Evolutionary conservation across 306 rosid genomes (phyloP).

Genomic region (Casuarina equisetifolia): DNA sequence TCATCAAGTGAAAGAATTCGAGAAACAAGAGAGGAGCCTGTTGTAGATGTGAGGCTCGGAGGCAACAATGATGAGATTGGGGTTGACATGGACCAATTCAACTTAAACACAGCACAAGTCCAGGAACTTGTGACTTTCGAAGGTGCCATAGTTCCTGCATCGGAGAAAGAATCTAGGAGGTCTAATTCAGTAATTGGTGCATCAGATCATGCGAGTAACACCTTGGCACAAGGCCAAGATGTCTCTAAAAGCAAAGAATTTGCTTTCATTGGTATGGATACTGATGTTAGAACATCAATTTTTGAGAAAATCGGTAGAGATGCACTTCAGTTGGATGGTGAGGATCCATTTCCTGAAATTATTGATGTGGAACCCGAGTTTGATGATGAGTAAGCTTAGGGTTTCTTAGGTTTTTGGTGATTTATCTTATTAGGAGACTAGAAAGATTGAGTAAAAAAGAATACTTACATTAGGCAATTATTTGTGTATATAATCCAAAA

Average conservation of each 20-base stretch:
- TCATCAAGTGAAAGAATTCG: slow-evolving; percentile 27
- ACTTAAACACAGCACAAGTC: slow-evolving; percentile 19
- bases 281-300: slow-evolving; percentile 23
- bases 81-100: slow-evolving; percentile 29
- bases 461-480: neutral
- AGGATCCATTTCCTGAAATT: slow-evolving; percentile 67
- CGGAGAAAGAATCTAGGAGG: slow-evolving; percentile 23
- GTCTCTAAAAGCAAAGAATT: slow-evolving; percentile 17
- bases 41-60: slow-evolving; percentile 37
- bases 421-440: neutral
- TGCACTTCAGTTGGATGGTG: slow-evolving; percentile 22
- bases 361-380: slow-evolving; percentile 70
- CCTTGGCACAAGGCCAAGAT: slow-evolving; percentile 24
- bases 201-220: slow-evolving; percentile 31
- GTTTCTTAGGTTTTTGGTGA: neutral
- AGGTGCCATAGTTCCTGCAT: slow-evolving; percentile 21
- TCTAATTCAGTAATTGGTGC: slow-evolving; percentile 20
- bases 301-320: slow-evolving; percentile 22
- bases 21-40: slow-evolving; percentile 30
- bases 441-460: neutral
- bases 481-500: too few species aligned
- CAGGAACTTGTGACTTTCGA: slow-evolving; percentile 29
- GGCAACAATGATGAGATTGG: slow-evolving; percentile 29
- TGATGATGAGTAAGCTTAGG: slow-evolving; percentile 38
- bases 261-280: slow-evolving; percentile 21